Evolutionary conservation across 2,329 filamentous ascomycete species (phyloP).

Genomic region (Stagonosporopsis vannaccii): DNA sequence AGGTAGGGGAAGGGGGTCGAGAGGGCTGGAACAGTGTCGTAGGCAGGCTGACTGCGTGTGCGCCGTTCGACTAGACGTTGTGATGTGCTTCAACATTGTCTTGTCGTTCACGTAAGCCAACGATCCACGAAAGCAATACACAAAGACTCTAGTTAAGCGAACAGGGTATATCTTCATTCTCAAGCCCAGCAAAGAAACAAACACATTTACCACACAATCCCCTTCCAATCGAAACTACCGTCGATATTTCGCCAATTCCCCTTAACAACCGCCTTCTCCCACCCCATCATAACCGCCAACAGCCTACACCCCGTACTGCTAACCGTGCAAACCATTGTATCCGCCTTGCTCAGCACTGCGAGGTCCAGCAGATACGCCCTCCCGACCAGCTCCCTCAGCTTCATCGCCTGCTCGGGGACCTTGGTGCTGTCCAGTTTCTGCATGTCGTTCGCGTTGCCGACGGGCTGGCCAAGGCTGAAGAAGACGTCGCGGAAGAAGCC

Average conservation of each 20-base stretch:
- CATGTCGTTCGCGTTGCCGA: constrained; percentile 38
- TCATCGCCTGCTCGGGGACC: constrained; percentile 60
- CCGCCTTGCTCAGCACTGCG: constrained; percentile 72
- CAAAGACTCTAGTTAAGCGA: not conserved
- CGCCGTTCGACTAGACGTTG: too few species aligned
- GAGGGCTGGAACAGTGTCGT: not conserved
- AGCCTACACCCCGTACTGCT: constrained; percentile 73
- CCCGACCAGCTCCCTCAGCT: constrained; percentile 75
- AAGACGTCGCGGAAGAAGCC: constrained; percentile 86
- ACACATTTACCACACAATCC: constrained; percentile 41
- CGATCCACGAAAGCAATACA: not conserved
- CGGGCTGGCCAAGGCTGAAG: constrained; percentile 71
- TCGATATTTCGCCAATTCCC: constrained; percentile 76
- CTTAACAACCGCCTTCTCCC: constrained; percentile 63
- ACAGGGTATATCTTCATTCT: constrained; percentile 8
- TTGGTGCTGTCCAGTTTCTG: constrained; percentile 28
- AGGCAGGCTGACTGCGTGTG: too few species aligned
- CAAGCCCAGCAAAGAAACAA: not conserved
- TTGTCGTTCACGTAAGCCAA: not conserved
- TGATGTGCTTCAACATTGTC: too few species aligned
- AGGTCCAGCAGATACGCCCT: constrained; percentile 85
- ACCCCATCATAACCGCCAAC: constrained; percentile 86
- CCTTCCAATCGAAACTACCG: constrained; percentile 49
- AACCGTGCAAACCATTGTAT: constrained; percentile 78
- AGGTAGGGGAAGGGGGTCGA: too few species aligned